Conservation (phyloP, 345 rosid species). For the Citrus trifoliata region DNA sequence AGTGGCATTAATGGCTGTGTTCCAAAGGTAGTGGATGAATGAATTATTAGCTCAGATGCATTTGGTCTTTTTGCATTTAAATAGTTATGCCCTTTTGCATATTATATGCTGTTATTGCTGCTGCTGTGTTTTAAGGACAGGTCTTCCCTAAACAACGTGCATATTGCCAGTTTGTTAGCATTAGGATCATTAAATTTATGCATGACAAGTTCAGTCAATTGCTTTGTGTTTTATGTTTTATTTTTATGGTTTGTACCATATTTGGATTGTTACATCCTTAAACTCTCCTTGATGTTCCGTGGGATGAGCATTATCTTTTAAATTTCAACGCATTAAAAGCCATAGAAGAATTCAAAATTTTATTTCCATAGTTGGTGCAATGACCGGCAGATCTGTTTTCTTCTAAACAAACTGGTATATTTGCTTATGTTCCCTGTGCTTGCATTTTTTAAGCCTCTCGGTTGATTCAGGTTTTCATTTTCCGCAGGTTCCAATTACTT, state of each 20-base stretch:
- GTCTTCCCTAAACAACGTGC: background rate
- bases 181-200: background rate
- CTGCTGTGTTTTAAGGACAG: background rate
- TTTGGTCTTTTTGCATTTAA: background rate
- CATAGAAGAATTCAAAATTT: no score
- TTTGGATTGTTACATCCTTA: background rate
- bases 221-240: background rate
- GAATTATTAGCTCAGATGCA: background rate
- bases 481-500: conserved; percentile 89
- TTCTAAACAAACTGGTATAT: background rate
- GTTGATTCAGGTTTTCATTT: background rate
- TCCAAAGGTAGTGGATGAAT: background rate
- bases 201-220: background rate
- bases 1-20: background rate
- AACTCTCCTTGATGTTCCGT: background rate
- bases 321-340: no score
- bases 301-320: background rate
- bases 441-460: background rate
- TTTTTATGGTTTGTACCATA: background rate
- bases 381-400: background rate
- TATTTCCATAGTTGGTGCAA: no score
- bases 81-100: background rate
- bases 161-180: background rate
- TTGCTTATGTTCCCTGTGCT: background rate
- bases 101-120: background rate